Evolutionary conservation across 306 rosid species (phyloP).

Genomic region (Sicyos edulis): DNA sequence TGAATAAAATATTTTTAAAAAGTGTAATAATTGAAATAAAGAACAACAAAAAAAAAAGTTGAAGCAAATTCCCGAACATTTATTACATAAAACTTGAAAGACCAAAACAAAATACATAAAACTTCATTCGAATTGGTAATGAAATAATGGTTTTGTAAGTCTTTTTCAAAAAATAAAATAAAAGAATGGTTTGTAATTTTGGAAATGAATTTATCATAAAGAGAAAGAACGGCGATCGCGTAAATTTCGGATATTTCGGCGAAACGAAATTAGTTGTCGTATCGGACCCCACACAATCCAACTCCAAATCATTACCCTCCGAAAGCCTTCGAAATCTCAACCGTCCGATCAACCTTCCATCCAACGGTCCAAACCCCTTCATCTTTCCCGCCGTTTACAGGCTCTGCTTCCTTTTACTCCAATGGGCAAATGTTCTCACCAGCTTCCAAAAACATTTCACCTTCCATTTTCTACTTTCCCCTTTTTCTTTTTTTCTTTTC

Average conservation of each 20-base stretch:
- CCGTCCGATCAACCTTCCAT: not conserved
- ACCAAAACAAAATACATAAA: too few relatives aligned
- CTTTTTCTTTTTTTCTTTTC: not conserved
- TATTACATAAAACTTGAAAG: too few relatives aligned
- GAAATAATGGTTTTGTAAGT: too few relatives aligned
- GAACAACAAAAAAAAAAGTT: too few relatives aligned
- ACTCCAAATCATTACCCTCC: not conserved
- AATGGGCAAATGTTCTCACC: slow-evolving; percentile 1
- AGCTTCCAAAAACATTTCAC: slow-evolving; percentile 19
- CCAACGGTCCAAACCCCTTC: not conserved
- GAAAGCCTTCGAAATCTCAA: not conserved
- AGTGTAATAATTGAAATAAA: too few relatives aligned
- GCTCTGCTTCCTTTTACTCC: slow-evolving; percentile 18
- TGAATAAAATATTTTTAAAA: too few relatives aligned
- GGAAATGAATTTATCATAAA: slow-evolving; percentile 10
- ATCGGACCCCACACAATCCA: slow-evolving; percentile 23
- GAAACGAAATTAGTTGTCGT: slow-evolving; percentile 17
- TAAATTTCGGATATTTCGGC: slow-evolving; percentile 22
- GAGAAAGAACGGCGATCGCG: slow-evolving; percentile 11
- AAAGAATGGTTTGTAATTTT: not conserved
- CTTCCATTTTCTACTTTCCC: slow-evolving; percentile 7
- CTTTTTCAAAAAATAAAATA: too few relatives aligned
- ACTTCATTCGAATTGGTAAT: too few relatives aligned
- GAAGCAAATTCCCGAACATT: too few relatives aligned
- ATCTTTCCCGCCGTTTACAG: slow-evolving; percentile 20